Evolutionary conservation across 306 rosid genomes (phyloP).

Genomic region (Benincasa hispida): DNA sequence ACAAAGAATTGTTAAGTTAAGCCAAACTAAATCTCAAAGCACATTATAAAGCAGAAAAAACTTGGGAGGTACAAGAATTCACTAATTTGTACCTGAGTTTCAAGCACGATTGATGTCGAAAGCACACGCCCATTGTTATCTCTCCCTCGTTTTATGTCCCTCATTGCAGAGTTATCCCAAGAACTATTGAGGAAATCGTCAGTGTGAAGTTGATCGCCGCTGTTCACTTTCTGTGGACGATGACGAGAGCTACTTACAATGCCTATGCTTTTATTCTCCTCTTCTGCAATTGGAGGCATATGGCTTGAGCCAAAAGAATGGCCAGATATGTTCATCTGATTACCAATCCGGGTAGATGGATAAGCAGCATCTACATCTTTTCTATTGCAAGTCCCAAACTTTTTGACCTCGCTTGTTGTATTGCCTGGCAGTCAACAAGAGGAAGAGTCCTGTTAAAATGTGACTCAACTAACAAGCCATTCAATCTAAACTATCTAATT

Average conservation of each 20-base stretch:
- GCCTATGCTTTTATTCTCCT: conserved; percentile 26
- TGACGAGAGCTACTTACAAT: conserved; percentile 14
- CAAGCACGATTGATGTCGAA: conserved; percentile 36
- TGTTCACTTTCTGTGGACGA: conserved; percentile 18
- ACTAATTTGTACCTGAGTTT: conserved; percentile 34
- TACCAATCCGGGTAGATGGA: conserved; percentile 18
- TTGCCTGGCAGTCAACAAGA: conserved; percentile 17
- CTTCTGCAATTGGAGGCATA: conserved; percentile 52
- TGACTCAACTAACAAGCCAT: neutral
- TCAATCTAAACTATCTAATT: neutral
- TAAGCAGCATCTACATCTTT: conserved; percentile 34
- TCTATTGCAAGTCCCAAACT: conserved; percentile 20
- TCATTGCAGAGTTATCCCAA: conserved; percentile 41
- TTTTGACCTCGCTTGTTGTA: conserved; percentile 28
- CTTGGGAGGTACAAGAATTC: neutral
- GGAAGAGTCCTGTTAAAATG: neutral
- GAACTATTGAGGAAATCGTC: conserved; percentile 33
- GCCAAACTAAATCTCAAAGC: neutral
- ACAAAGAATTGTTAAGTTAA: neutral
- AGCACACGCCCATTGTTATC: conserved; percentile 40
- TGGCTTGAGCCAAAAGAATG: conserved; percentile 25
- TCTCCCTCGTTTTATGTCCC: conserved; percentile 33
- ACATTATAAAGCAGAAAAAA: conserved; percentile 6
- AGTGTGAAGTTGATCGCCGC: conserved; percentile 14
- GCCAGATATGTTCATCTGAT: conserved; percentile 25